Percentiles rank a stretch among this genome's conserved stretches.
phyloP scores from a whole-genome alignment of 176 grass and related monocot genomes.

The Canna indica region DNA sequence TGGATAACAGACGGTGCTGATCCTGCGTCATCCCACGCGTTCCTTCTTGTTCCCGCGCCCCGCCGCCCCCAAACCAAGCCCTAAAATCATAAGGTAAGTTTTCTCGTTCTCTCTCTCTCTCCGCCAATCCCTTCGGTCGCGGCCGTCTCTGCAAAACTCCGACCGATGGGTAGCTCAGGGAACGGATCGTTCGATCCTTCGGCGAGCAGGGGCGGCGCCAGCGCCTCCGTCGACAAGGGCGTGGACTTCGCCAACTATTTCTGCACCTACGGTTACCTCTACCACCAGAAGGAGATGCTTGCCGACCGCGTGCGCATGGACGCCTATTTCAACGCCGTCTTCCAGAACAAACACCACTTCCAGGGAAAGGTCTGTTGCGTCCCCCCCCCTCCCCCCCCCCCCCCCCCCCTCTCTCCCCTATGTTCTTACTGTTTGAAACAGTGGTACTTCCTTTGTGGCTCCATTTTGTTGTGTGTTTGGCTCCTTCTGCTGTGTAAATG shows the following conservation, averaged over 20 bases:
- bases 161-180: not conserved
- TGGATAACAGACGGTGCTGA: not conserved
- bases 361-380: conserved; percentile 41
- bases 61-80: not conserved
- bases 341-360: conserved; percentile 85
- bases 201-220: not conserved
- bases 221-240: conserved; percentile 52
- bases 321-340: conserved; percentile 78
- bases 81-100: not conserved
- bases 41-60: not conserved
- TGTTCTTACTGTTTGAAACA: not conserved
- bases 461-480: not conserved
- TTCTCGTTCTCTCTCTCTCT: not conserved
- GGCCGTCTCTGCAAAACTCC: too few species aligned
- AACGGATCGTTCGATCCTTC: conserved; percentile 2
- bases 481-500: not conserved
- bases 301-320: conserved; percentile 91
- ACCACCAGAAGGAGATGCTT: conserved; percentile 99
- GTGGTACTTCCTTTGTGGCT: not conserved
- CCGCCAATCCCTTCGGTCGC: not conserved
- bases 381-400: too few species aligned
- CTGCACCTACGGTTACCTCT: conserved; percentile 87
- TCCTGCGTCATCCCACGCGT: not conserved
- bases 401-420: too few species aligned
- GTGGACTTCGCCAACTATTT: conserved; percentile 99